These are phyloP conservation scores for Pythium plurisporium DNA, from an alignment of 352 stramenopile species.

Conservation along the genomic window DNA sequence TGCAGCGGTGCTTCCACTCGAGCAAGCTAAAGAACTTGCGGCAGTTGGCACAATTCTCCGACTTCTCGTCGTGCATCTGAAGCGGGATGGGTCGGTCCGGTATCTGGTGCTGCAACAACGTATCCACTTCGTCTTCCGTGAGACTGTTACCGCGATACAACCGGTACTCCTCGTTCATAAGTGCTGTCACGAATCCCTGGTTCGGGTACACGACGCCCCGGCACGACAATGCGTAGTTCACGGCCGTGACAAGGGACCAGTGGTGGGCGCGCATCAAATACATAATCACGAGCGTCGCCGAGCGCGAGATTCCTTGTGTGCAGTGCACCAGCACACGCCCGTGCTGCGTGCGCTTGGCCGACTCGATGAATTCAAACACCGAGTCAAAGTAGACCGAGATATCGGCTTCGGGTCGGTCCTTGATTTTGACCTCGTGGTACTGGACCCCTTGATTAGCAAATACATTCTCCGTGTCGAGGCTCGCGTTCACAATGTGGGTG, in stretches of 20 bases:
- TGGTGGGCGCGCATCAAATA: conserved; percentile 83
- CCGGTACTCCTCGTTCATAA: conserved; percentile 75
- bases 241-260: conserved; percentile 78
- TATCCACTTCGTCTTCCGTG: conserved; percentile 60
- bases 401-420: conserved; percentile 66
- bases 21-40: conserved; percentile 72
- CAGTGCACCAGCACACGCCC: conserved; percentile 80
- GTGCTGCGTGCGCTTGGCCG: conserved; percentile 68
- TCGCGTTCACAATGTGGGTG: conserved; percentile 84
- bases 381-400: conserved; percentile 69
- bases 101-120: conserved; percentile 65
- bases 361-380: conserved; percentile 74
- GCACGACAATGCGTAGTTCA: conserved; percentile 76
- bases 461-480: conserved; percentile 69
- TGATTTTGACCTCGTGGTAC: conserved; percentile 81
- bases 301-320: conserved; percentile 82
- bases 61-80: conserved; percentile 54
- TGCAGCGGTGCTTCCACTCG: conserved; percentile 85
- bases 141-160: conserved; percentile 80
- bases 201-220: conserved; percentile 82
- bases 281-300: conserved; percentile 79
- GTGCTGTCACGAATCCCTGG: conserved; percentile 66
- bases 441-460: conserved; percentile 62
- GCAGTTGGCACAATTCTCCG: conserved; percentile 66
- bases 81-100: conserved; percentile 70